Evolutionary conservation across 495 filamentous ascomycete genomes (phyloP).

Genomic region (Xylaria longipes): DNA sequence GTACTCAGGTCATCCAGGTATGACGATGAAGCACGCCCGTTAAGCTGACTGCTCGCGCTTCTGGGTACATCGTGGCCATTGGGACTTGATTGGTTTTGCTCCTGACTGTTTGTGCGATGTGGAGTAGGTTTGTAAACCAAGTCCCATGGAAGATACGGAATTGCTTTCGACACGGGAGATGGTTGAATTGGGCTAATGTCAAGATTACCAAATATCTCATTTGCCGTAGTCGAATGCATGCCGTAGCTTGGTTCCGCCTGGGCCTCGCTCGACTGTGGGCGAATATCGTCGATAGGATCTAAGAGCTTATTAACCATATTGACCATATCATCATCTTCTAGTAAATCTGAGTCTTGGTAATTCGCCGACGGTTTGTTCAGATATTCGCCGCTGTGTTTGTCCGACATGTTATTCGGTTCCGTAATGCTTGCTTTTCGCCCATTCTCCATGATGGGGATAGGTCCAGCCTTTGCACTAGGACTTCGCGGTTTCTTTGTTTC

Average conservation of each 20-base stretch:
- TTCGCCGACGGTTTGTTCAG: conserved; percentile 20
- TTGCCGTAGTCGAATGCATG: conserved; percentile 48
- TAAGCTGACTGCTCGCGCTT: conserved; percentile 32
- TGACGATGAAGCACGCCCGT: conserved; percentile 29
- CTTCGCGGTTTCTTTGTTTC: neutral
- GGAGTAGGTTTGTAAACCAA: conserved; percentile 50
- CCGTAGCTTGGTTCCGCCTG: conserved; percentile 46
- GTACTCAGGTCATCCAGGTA: conserved; percentile 33
- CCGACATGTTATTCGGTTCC: neutral
- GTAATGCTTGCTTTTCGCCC: neutral
- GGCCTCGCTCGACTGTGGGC: conserved; percentile 34
- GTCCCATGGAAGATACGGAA: conserved; percentile 52
- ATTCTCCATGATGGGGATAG: neutral
- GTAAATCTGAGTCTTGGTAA: conserved; percentile 37
- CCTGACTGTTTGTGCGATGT: conserved; percentile 32
- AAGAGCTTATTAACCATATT: conserved; percentile 52
- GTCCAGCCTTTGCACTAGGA: neutral
- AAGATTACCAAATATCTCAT: conserved; percentile 43
- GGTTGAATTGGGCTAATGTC: conserved; percentile 36
- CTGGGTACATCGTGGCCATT: conserved; percentile 35
- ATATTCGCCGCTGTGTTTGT: conserved; percentile 30
- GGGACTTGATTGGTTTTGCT: conserved; percentile 27
- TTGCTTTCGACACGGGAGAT: conserved; percentile 46
- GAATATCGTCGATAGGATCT: conserved; percentile 40
- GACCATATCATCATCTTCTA: conserved; percentile 43